Evolutionary conservation across 75 land plant species (phyloP).

Genomic region (Pinus tabuliformis): DNA sequence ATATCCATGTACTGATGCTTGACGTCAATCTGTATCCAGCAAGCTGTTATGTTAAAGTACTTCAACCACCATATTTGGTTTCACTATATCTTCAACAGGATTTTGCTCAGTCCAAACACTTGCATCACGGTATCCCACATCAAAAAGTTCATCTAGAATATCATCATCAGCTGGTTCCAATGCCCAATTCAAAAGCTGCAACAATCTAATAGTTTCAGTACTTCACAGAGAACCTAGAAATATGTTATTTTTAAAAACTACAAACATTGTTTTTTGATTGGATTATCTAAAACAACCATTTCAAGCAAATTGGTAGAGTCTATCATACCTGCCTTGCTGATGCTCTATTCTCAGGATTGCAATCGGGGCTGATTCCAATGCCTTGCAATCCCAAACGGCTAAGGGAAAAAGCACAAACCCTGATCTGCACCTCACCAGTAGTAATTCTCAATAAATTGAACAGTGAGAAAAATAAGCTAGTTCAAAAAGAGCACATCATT

Average conservation of each 20-base stretch:
- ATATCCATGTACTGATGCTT: neutral
- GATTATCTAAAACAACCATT: neutral
- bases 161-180: slow-evolving; percentile 91
- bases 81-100: slow-evolving; percentile 34
- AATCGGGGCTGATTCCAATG: slow-evolving; percentile 91
- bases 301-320: neutral
- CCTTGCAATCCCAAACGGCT: slow-evolving; percentile 56
- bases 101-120: slow-evolving; percentile 72
- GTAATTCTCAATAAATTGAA: neutral
- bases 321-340: slow-evolving; percentile 65
- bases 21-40: neutral
- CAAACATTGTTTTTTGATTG: neutral
- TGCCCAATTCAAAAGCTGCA: slow-evolving; percentile 96
- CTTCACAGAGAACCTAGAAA: neutral
- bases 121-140: slow-evolving; percentile 88
- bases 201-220: neutral
- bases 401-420: slow-evolving; percentile 91
- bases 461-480: neutral
- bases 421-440: slow-evolving; percentile 47
- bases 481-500: neutral
- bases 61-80: slow-evolving; percentile 4
- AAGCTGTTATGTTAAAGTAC: neutral
- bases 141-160: slow-evolving; percentile 73
- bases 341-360: slow-evolving; percentile 81
- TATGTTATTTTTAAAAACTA: neutral